Evolutionary conservation across 352 stramenopile species (phyloP).

Genomic region (Pythium angustatum): DNA sequence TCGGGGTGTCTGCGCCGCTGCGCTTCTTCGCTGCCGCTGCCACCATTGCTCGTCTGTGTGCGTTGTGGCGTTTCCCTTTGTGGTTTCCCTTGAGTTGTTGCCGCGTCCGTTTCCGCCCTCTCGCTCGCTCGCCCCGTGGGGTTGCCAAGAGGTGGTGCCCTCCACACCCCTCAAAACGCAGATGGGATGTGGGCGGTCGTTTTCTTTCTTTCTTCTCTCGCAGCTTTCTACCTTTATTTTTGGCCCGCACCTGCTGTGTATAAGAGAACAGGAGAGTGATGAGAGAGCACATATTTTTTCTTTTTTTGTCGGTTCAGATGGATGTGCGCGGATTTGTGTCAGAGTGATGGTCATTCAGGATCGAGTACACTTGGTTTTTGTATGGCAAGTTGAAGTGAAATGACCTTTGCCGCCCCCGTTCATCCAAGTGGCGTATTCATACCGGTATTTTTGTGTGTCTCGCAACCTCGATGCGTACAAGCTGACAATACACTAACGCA

Average conservation of each 20-base stretch:
- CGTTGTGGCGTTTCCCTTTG: slow-evolving; percentile 16
- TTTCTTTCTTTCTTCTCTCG: slow-evolving; percentile 12
- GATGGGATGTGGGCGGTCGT: slow-evolving; percentile 6
- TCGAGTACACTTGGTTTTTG: slow-evolving; percentile 5
- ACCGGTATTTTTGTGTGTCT: slow-evolving; percentile 1
- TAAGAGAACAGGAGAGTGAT: no score
- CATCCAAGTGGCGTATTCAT: neutral
- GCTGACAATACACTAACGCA: no score
- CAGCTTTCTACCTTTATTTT: slow-evolving; percentile 9
- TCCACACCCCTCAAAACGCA: neutral
- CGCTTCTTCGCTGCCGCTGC: slow-evolving; percentile 16
- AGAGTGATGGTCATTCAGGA: slow-evolving; percentile 14
- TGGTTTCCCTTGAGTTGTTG: slow-evolving; percentile 16
- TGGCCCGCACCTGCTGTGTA: neutral
- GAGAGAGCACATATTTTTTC: neutral
- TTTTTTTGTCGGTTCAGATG: neutral
- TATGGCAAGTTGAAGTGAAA: slow-evolving; percentile 11
- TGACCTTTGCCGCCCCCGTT: neutral
- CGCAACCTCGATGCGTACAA: no score
- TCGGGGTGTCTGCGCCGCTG: neutral
- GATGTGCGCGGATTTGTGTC: neutral
- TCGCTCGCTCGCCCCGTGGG: neutral
- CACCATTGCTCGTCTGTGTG: slow-evolving; percentile 4
- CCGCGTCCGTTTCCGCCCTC: slow-evolving; percentile 7
- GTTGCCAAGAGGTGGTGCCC: slow-evolving; percentile 3